Evolutionary conservation across 768 basidiomycete species (phyloP), one percentile per base, ranked within the genome.

Genomic region (Suillus occidentalis): DNA sequence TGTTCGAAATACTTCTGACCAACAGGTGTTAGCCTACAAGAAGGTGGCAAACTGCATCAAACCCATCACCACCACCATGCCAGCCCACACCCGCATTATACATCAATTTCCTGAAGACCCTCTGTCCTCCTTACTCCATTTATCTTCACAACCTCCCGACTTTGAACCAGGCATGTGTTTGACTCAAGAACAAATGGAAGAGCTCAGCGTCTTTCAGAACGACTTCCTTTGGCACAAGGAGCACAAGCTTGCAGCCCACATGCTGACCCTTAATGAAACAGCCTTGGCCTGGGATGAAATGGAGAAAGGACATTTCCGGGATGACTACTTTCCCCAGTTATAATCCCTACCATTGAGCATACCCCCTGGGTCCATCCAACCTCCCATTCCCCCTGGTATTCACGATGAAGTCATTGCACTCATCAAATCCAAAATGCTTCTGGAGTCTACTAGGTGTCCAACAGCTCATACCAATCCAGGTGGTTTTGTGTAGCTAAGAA

Each of bases 221-320:
- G 2, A 20, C 0, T 69, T 68, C 13, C 18, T 69, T 0, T 63
- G 55, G 63, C 60, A 62, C 1, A 56, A 67, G 8, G 65, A 69
- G 42, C 5, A n/a, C 0, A 61, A 62, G 12, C 61, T 69, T 0
- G 37, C 45, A 8, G 49, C 28, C 0, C 69, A 79, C n/a, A 55
- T 80, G 2, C 69, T 83, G 63, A 67, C 59, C 22, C n/a, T 62
- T 16, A 74, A 80, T 6, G 68, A 82, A 31, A 12, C 65, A 0
- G 79, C 65, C 0, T 78, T 84, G 40, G 80, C 82, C 0, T 84
- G 79, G 80, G 64, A 75, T 2, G 77, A 82, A 13, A 12, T 43
- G 0, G 78, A 84, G 60, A 70, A 73, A 13, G 80, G 83, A 0
- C 49, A 53, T 0, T 81, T 82, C 31, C 56, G 62, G 0, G 58